Evolutionary conservation across 2,329 filamentous ascomycete genomes (phyloP), one percentile per base, ranked within the genome.

Genomic region (Aspergillus pseudoviridinutans): DNA sequence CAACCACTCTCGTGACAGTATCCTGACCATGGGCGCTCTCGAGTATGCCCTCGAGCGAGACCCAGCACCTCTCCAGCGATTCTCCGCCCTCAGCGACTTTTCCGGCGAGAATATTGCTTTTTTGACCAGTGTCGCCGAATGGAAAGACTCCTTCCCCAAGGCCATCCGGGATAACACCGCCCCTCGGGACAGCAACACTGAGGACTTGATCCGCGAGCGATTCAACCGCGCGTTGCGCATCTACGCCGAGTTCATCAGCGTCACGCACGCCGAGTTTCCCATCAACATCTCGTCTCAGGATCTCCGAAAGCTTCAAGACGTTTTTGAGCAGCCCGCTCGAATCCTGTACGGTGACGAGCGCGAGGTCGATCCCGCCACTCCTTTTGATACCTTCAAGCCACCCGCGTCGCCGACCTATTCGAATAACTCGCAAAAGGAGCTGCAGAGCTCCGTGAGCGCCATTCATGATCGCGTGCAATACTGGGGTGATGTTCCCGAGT

Each of bases 61-160:
- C 66, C 82, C 84, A 0, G 76, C 79, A 4, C 83, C 84, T 0
- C 78, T 90, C 0, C 83, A 87, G 56, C 73, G 84, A 53, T 90
- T 87, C 68, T 86, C 87, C 0, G 86, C 86, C 0, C 76, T 83
- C 1, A 79, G 82, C 38, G 87, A 89, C 63, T 89, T 89, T 66
- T 88, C 86, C 0, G 87, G 86, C 14, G 87, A 90, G 69, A 90
- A 90, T 66, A 86, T 89, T 61, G 82, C 86, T 50, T 89, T 89
- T 69, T 72, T 89, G 4, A 82, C 80, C 8, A 76, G 78, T 44
- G 80, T 88, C 8, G 75, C 79, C 2, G 78, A 80, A 57, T 88
- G 84, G 83, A 85, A 83, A 67, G 53, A n/a, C 49, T 49, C 53
- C 9, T 54, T 68, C 1, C 64, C 68, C 8, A 60, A 66, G 29